phyloP scores from a whole-genome alignment of 345 rosid species.

The Noccaea bulbosa region DNA sequence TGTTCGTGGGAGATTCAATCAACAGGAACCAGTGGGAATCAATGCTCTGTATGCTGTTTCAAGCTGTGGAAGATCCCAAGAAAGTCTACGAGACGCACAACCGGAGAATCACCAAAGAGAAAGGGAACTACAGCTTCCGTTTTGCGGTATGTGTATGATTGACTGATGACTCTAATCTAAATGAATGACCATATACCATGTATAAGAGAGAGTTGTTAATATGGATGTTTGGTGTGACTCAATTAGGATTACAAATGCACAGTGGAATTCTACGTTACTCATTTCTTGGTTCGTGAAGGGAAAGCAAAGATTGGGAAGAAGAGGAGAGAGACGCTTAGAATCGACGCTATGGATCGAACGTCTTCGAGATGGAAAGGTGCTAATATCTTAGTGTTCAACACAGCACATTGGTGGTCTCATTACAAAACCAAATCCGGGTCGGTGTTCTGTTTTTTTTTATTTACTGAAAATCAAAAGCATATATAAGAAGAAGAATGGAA shows the following conservation, averaged over 20 bases:
- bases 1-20: constrained; percentile 95
- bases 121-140: constrained; percentile 84
- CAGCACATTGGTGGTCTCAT: constrained; percentile 99
- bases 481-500: constrained; percentile 21
- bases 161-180: neutral
- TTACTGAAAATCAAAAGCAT: no score
- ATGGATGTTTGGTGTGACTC: constrained; percentile 22
- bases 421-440: constrained; percentile 89
- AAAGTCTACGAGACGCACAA: constrained; percentile 83
- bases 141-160: constrained; percentile 57
- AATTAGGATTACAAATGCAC: constrained; percentile 89
- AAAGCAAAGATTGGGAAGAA: constrained; percentile 75
- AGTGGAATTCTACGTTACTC: constrained; percentile 79
- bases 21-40: constrained; percentile 99
- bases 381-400: constrained; percentile 82
- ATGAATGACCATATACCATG: constrained; percentile 4
- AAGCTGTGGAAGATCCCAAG: constrained; percentile 73
- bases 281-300: constrained; percentile 87
- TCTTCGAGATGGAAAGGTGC: constrained; percentile 96
- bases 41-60: constrained; percentile 80
- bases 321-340: constrained; percentile 71
- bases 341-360: constrained; percentile 83
- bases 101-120: constrained; percentile 81
- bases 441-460: no score
- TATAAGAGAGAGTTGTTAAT: neutral